Evolutionary conservation across 1,284 basidiomycete species (phyloP), one percentile per base, ranked within the genome.

Genomic region (Neolentinus lepideus): DNA sequence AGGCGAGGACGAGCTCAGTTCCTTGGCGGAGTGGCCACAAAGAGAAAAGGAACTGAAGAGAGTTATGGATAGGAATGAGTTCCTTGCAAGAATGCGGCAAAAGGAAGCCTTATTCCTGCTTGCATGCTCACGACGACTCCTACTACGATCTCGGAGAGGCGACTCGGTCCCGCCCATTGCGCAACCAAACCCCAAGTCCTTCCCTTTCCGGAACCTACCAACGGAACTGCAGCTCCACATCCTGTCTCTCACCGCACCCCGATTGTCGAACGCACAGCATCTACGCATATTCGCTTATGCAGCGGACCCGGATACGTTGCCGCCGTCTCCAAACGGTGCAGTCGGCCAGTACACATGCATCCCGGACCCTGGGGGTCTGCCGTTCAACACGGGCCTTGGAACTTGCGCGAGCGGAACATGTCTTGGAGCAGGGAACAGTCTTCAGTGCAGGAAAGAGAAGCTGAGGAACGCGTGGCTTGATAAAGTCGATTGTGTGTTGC

Each of bases 141-240:
- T 87, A 14, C 65, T 84, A 22, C 67, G 62, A 47, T 56, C 66
- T 9, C 60, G 54, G 6, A 19, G 47, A 25, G 24, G 47, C 22
- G 24, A 50, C 8, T 12, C 27, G 3, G 27, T 6, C 26, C 6
- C 51, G 26, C 4, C 56, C 61, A 10, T 58, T 57, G 51, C 36
- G 31, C 59, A 24, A 43, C 51, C 46, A 27, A 57, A 19, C 36
- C 58, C 36, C 59, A 58, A 59, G 59, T 61, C 47, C 27, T 71
- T 72, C 59, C 68, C 69, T 9, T 81, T 79, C 62, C 62, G 60
- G 19, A 62, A 62, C 14, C 71, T 89, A 26, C 86, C 86, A 0
- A 75, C 67, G 22, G 86, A 89, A 64, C 70, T 89, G 21, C 77
- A 81, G 57, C 71, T 83, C 2, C 61, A 81, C 62, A 79, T 83